Base-by-base conservation (phyloP, 1,139 yeast species). In the Sugiyamaella neomexicana region DNA sequence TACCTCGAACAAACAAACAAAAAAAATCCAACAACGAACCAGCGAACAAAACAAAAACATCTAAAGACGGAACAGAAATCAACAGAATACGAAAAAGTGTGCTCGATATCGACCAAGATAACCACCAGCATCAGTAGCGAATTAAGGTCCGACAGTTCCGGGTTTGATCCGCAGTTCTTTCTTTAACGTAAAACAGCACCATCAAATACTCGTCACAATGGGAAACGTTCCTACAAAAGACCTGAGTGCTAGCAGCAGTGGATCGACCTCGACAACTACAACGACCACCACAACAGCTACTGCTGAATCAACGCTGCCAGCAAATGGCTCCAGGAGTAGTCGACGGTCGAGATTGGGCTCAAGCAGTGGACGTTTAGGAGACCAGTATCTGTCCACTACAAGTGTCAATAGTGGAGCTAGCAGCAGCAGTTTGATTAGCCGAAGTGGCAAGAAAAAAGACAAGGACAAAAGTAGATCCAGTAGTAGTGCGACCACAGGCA, bases 151-250 rank as follows among this genome's bases (percentile, higher is more conserved):
- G n/a, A n/a, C n/a, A n/a, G 5, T 20, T 5, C 5, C 25, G 5
- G 25, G 25, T 20, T 20, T 20, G 25, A 20, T 20, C 25, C 25
- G 25, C 5, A 5, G 5, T 20, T 20, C 25, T 3, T 3, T 20
- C 25, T 20, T 20, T 20, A n/a, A n/a, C n/a, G n/a, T n/a, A 5
- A 20, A 20, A 20, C 25, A 20, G 25, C 5, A 3, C 5, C 25
- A 20, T 20, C 25, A n/a, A n/a, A n/a, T n/a, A n/a, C n/a, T n/a
- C n/a, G n/a, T n/a, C n/a, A n/a, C n/a, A n/a, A 64, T 64, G 68
- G 68, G 68, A 25, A 64, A 64, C 57, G 62, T 61, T 20, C 57
- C 59, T 15, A 61, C 67, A 29, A 64, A 64, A 37, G 68, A 64
- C 49, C 51, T 54, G 38, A 50, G 49, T 45, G 49, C 49, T 15